Conservation (phyloP, 2,329 filamentous ascomycete species). For the Penicillium italicum region DNA sequence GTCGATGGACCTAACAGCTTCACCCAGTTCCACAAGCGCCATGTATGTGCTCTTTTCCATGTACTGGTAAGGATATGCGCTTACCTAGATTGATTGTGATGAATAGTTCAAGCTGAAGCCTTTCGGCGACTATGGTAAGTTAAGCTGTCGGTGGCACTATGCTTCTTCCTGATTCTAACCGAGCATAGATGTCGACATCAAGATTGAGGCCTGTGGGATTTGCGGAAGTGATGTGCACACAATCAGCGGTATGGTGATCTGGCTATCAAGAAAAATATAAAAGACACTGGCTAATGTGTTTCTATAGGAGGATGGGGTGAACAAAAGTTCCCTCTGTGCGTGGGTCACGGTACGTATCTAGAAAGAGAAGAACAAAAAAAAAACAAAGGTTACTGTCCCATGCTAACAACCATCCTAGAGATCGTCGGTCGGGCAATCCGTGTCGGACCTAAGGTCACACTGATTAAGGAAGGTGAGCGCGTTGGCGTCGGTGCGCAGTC, state of each 20-base stretch:
- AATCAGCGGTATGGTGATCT: constrained; percentile 49
- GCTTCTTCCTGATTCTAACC: background rate
- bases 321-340: constrained; percentile 51
- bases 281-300: constrained; percentile 9
- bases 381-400: background rate
- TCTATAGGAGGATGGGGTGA: constrained; percentile 51
- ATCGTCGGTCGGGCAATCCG: constrained; percentile 67
- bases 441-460: constrained; percentile 63
- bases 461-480: constrained; percentile 59
- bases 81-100: background rate
- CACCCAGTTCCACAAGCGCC: constrained; percentile 56
- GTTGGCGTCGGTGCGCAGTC: constrained; percentile 68
- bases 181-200: constrained; percentile 70
- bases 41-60: constrained; percentile 38
- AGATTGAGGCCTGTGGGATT: constrained; percentile 76
- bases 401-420: constrained; percentile 43
- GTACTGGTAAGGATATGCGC: background rate
- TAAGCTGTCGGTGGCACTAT: background rate
- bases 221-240: constrained; percentile 72
- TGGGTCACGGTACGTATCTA: constrained; percentile 46
- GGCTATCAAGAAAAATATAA: too few species aligned
- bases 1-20: constrained; percentile 65
- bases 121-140: constrained; percentile 66
- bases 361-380: background rate
- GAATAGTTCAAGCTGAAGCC: constrained; percentile 73